phyloP scores from a whole-genome alignment of 345 rosid genomes.

The Mercurialis annua region DNA sequence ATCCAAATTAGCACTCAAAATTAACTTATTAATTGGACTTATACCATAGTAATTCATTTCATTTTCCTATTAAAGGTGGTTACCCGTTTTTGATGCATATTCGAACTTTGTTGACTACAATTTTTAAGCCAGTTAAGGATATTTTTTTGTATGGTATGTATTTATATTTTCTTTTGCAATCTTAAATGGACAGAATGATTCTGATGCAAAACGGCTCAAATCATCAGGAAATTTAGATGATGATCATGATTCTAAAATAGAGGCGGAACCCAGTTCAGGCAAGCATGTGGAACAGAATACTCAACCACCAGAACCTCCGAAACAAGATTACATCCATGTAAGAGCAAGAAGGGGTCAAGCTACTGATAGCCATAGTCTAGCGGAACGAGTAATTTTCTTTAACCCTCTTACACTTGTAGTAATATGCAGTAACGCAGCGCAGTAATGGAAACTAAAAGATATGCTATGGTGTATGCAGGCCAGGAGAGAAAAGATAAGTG shows the following conservation, averaged over 20 bases:
- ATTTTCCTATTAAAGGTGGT: neutral
- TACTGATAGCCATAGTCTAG: constrained; percentile 94
- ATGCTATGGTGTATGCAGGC: constrained; percentile 42
- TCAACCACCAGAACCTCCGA: constrained; percentile 55
- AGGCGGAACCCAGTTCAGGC: constrained; percentile 45
- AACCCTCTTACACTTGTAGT: constrained; percentile 7
- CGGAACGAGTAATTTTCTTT: constrained; percentile 72
- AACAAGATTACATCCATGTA: constrained; percentile 88
- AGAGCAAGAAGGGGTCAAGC: constrained; percentile 98
- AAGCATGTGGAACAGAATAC: constrained; percentile 46
- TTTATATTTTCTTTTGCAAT: constrained; percentile 11
- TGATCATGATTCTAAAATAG: constrained; percentile 41
- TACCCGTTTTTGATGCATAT: neutral
- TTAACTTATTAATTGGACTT: neutral
- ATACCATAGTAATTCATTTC: neutral
- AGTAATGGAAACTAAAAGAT: neutral
- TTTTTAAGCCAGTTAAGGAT: neutral
- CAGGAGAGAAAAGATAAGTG: constrained; percentile 91
- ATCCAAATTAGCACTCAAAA: neutral
- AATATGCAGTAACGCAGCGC: neutral
- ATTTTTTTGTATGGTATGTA: neutral
- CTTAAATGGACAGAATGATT: constrained; percentile 41
- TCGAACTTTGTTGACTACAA: neutral
- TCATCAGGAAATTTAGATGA: constrained; percentile 50
- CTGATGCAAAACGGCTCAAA: constrained; percentile 58